Percentiles rank a stretch among this genome's conserved stretches.
These are phyloP conservation scores for Globisporangium paddicum DNA, from an alignment of 352 stramenopile genomes.

Conservation along the genomic window DNA sequence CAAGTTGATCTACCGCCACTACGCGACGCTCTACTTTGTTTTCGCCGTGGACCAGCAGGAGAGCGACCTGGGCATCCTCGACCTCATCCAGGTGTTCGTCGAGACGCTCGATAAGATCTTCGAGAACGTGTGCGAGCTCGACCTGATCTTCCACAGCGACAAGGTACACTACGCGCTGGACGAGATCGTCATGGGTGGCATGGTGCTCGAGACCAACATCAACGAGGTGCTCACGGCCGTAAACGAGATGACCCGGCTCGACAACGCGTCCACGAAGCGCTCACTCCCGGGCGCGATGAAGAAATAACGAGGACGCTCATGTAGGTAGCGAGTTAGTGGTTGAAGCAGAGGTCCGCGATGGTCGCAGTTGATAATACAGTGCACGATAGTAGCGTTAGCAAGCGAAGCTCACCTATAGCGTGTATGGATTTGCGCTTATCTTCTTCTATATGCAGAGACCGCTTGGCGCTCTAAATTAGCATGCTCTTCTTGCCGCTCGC, in stretches of 20 bases:
- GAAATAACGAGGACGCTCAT: conserved; percentile 25
- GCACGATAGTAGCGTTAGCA: conserved; percentile 7
- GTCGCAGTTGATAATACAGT: background rate
- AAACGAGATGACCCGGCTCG: conserved; percentile 96
- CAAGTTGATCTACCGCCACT: conserved; percentile 99
- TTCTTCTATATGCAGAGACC: background rate
- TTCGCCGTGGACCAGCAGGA: conserved; percentile 98
- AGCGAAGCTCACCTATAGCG: background rate
- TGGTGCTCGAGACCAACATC: conserved; percentile 99
- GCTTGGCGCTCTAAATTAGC: conserved; percentile 49
- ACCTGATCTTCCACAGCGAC: conserved; percentile 99
- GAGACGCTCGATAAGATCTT: conserved; percentile 98
- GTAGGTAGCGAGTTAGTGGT: background rate
- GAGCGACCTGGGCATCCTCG: conserved; percentile 98
- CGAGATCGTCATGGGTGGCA: conserved; percentile 99
- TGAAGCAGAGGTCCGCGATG: background rate
- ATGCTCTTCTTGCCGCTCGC: conserved; percentile 43
- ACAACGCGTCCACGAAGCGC: conserved; percentile 77
- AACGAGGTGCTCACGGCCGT: conserved; percentile 95
- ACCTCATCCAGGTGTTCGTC: conserved; percentile 98
- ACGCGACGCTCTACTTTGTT: conserved; percentile 99
- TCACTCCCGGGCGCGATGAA: conserved; percentile 72
- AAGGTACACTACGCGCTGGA: conserved; percentile 97
- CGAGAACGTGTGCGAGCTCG: conserved; percentile 99
- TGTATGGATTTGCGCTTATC: background rate